Base-by-base conservation (phyloP, 2,329 filamentous ascomycete species). In the Dactylonectria macrodidyma region DNA sequence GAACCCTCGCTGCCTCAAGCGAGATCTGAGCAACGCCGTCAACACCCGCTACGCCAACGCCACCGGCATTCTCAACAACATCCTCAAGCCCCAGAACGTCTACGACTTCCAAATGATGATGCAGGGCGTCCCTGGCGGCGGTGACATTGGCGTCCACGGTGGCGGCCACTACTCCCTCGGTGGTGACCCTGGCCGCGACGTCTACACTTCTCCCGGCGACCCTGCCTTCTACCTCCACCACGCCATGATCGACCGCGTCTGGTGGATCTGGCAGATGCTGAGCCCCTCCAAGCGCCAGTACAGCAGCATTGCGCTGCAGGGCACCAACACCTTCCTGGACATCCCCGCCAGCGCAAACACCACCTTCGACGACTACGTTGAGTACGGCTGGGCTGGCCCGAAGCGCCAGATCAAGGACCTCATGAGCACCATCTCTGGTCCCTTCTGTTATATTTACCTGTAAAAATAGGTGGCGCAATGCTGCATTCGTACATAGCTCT, bases 91-190 rank as follows among this genome's bases (percentile, higher is more conserved):
- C 61, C 70, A 72, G 36, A 78, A 80, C 57, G 81, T 87, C 61
- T 67, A 70, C 12, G 76, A 78, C 51, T 87, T 87, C 75, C 83
- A 87, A 76, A 80, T 79, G 68, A 73, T 73, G 50, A 84, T 87
- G 83, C 84, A 86, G 73, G 80, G 76, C 65, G 59, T 77, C 33
- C 72, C 75, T 6, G 73, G 73, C 30, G 65, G 61, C 8, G 77
- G 72, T 14, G 75, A 71, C 3, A 73, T 76, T 7, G 77, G 79
- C 68, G 77, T 84, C 14, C 82, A 82, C 63, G 76, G 77, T 3
- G 81, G 75, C 0, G 82, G 81, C 1, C 82, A 84, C 70, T 83
- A 79, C 69, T 77, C 78, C 24, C 76, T 84, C 1, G 78, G 78
- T 1, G 83, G 83, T 33, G 83, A 85, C 66, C 82, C 82, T 1